Conservation (phyloP, 805 yeast genomes). For the Candida maesae region DNA sequence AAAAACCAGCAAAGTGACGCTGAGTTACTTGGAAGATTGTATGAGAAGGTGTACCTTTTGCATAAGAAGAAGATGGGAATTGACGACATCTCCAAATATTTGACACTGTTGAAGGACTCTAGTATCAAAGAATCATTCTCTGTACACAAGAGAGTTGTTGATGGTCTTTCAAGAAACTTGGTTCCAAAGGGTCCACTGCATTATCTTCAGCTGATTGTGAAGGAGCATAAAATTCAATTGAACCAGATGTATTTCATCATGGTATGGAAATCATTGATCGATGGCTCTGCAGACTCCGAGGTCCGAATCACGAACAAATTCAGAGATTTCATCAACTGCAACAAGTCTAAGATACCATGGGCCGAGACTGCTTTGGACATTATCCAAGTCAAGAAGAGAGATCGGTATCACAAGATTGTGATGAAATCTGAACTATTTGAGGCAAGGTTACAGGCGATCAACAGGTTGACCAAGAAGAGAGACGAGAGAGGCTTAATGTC, state of each 20-base stretch:
- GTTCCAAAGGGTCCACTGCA: constrained; percentile 1
- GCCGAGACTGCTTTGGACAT: too few relatives aligned
- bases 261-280: constrained; percentile 7
- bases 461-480: not conserved
- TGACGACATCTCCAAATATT: constrained; percentile 9
- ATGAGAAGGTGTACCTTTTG: constrained; percentile 6
- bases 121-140: constrained; percentile 5
- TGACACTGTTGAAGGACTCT: constrained; percentile 10
- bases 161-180: constrained; percentile 5
- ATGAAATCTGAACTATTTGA: not conserved
- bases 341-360: not conserved
- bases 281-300: constrained; percentile 2
- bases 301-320: constrained; percentile 3
- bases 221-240: not conserved
- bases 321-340: constrained; percentile 2
- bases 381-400: not conserved
- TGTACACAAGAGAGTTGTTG: constrained; percentile 5
- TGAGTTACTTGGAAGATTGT: constrained; percentile 1
- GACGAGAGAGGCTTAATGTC: constrained; percentile 9
- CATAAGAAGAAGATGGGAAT: constrained; percentile 9
- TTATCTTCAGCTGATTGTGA: constrained; percentile 5
- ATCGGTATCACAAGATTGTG: not conserved
- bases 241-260: constrained; percentile 4
- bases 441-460: constrained; percentile 1
- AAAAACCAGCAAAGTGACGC: not conserved